Percentiles rank a stretch among this genome's conserved stretches.
Conservation (phyloP, 257 asterid genomes). For the Hygrophila difformis region DNA sequence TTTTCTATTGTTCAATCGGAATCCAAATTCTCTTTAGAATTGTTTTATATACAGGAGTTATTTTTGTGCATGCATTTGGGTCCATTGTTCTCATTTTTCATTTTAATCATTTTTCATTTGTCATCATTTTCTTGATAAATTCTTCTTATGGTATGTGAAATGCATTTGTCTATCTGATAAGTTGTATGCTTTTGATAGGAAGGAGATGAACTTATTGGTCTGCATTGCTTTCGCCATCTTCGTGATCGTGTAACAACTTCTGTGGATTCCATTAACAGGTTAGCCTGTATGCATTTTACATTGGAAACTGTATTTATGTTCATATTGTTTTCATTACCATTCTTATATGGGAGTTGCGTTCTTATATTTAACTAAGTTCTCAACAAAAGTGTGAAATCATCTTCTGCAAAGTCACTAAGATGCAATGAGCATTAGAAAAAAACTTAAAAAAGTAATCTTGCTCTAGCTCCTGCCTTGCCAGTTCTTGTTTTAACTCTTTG, state of each 20-base stretch:
- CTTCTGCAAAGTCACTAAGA: neutral
- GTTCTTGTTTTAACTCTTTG: no score
- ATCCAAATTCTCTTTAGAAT: no score
- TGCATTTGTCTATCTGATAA: neutral
- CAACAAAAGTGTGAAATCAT: neutral
- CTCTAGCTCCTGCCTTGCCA: no score
- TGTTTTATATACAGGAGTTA: no score
- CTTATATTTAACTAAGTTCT: neutral
- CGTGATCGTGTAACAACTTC: slow-evolving; percentile 76
- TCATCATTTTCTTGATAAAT: neutral
- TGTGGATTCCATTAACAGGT: slow-evolving; percentile 92
- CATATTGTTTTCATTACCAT: neutral
- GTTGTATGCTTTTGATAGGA: slow-evolving; percentile 30
- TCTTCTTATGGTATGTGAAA: neutral
- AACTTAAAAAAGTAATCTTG: no score
- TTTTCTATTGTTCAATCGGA: no score
- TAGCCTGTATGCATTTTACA: slow-evolving; percentile 25
- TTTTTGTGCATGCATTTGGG: neutral
- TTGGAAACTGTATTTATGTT: slow-evolving; percentile 7
- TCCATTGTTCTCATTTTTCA: neutral
- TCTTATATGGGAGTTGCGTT: neutral
- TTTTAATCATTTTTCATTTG: neutral
- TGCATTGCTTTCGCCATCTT: slow-evolving; percentile 94
- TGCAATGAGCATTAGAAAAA: no score
- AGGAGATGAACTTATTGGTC: slow-evolving; percentile 87